A percentile compares a stretch with the other conserved stretches of the same genome.
Evolutionary conservation across 1,284 basidiomycete species (phyloP).

Genomic region (Pyrrhoderma noxium): DNA sequence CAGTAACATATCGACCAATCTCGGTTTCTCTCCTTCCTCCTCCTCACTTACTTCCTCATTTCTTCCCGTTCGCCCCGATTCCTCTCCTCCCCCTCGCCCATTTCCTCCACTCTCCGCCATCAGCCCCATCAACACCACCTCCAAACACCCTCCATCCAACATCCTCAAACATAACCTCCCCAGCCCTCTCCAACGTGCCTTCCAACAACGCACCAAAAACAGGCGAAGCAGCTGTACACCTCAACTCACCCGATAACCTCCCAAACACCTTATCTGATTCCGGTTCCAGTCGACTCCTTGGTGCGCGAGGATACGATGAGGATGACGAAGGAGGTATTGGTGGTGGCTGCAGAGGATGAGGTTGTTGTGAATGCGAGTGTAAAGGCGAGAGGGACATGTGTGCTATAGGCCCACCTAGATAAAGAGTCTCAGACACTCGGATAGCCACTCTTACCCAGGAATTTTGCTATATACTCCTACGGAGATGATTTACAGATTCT

Average conservation of each 20-base stretch:
- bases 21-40: conserved; percentile 41
- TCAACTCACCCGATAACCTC: conserved; percentile 63
- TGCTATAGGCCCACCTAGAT: too few species aligned
- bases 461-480: too few species aligned
- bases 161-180: conserved; percentile 45
- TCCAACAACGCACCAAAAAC: conserved; percentile 68
- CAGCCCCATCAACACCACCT: conserved; percentile 20
- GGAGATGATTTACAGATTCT: too few species aligned
- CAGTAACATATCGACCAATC: conserved; percentile 70
- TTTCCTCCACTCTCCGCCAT: conserved; percentile 25
- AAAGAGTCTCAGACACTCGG: too few species aligned
- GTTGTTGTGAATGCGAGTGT: too few species aligned
- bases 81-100: conserved; percentile 34
- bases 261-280: conserved; percentile 47
- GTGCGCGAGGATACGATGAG: conserved; percentile 19
- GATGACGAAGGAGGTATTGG: too few species aligned
- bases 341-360: too few species aligned
- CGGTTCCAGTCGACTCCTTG: conserved; percentile 21
- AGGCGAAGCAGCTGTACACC: conserved; percentile 51
- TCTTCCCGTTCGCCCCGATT: conserved; percentile 20
- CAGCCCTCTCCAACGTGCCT: conserved; percentile 60
- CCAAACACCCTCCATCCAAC: conserved; percentile 52
- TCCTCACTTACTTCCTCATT: too few species aligned
- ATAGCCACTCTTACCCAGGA: too few species aligned
- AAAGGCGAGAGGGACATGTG: conserved; percentile 23